Base-by-base conservation (phyloP, 352 stramenopile genomes). In the Globisporangium camurandrum region DNA sequence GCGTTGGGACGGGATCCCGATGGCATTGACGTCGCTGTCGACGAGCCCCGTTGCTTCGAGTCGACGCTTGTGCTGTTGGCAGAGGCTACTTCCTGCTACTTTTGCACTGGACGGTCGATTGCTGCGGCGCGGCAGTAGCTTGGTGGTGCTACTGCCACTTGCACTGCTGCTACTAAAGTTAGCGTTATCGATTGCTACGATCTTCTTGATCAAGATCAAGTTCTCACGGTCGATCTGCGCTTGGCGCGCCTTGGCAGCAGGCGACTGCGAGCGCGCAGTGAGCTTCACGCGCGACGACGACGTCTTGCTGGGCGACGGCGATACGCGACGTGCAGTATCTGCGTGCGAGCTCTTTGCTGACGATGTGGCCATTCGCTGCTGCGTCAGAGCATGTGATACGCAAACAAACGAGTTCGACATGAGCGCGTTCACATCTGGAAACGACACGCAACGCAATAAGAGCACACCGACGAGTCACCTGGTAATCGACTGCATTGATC, bases 201-300 rank as follows among this genome's bases (percentile, higher is more conserved):
- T 67, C 39, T 70, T 80, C 54, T 75, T 71, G 51, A 86, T 78
- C 20, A 84, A 49, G 26, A 73, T 52, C 27, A 86, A 61, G 42
- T 83, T 83, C 38, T 83, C 70, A 28, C 61, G 64, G 30, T 79
- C 67, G 23, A 83, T 81, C 49, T 82, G 69, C 5, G 62, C 65
- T 44, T 83, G 74, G 1, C 69, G 66, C 14, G 66, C 51, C 38
- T 79, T 85, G 6, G 53, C 63, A 1, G 68, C 74, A 3, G 64
- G 61, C 0, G 73, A 83, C 41, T 85, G 68, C 0, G 63, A 70
- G 8, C 51, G 44, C 24, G 57, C 36, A 5, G 57, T 17, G 34
- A 64, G 31, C 30, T 66, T 72, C 14, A 69, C 45, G 10, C n/a
- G 19, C 17, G 16, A 9, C 23, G 19, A 9, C 28, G 39, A n/a